Conservation (phyloP, 768 basidiomycete species). For the Pisolithus microcarpus region DNA sequence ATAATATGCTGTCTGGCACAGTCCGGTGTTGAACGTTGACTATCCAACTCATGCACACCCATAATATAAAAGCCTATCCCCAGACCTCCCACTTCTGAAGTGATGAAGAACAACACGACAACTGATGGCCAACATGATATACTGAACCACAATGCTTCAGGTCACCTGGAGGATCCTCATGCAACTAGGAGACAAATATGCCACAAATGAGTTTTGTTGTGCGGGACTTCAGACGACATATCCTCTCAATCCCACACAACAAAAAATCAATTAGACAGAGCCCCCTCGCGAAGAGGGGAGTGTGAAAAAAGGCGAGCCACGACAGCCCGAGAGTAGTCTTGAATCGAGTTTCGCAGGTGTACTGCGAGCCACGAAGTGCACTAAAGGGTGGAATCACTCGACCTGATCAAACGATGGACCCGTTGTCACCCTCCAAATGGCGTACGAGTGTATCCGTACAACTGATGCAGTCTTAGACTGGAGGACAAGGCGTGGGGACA, state of each 20-base stretch:
- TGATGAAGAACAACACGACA: too few species aligned
- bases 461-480: neutral
- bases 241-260: too few species aligned
- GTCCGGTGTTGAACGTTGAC: too few species aligned
- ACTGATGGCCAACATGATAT: too few species aligned
- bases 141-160: too few species aligned
- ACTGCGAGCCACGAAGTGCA: conserved; percentile 15
- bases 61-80: too few species aligned
- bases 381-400: conserved; percentile 8
- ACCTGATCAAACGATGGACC: neutral
- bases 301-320: neutral
- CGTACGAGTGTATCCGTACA: neutral
- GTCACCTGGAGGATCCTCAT: neutral
- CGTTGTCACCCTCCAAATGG: neutral
- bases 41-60: too few species aligned
- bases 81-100: too few species aligned
- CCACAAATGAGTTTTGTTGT: too few species aligned
- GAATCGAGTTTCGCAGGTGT: conserved; percentile 16
- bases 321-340: conserved; percentile 17
- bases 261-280: too few species aligned
- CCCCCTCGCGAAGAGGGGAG: conserved; percentile 4
- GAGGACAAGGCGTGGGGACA: too few species aligned
- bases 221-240: too few species aligned
- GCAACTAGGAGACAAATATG: neutral
- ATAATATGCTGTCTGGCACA: neutral